phyloP scores from a whole-genome alignment of 164 flowering plant species.

The Macadamia integrifolia region DNA sequence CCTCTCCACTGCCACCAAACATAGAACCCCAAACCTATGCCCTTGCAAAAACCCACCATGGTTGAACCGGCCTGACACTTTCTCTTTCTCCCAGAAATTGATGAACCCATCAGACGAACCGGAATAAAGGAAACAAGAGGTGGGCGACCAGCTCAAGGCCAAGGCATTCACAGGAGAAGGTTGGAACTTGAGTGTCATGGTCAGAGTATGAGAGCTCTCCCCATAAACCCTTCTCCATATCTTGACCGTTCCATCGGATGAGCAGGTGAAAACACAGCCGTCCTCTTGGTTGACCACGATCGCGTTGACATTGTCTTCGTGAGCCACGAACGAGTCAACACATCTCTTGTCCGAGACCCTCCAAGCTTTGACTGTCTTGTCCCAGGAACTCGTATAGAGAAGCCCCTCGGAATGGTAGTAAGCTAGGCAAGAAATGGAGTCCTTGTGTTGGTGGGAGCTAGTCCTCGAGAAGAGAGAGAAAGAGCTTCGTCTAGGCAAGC shows the following conservation, averaged over 20 bases:
- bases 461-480: neutral
- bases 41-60: conserved; percentile 39
- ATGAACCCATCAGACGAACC: conserved; percentile 38
- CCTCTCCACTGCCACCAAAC: conserved; percentile 28
- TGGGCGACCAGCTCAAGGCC: conserved; percentile 16
- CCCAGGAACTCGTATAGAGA: conserved; percentile 35
- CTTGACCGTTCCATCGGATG: conserved; percentile 31
- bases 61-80: conserved; percentile 25
- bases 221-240: conserved; percentile 28
- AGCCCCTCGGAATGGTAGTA: conserved; percentile 31
- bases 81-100: conserved; percentile 39
- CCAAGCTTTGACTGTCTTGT: conserved; percentile 33
- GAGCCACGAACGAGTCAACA: conserved; percentile 34
- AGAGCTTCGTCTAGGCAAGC: conserved; percentile 13
- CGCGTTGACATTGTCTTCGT: conserved; percentile 28
- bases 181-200: conserved; percentile 21
- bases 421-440: conserved; percentile 27
- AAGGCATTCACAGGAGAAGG: conserved; percentile 30
- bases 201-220: conserved; percentile 22
- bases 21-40: conserved; percentile 35
- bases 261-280: conserved; percentile 32
- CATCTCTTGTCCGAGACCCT: conserved; percentile 21
- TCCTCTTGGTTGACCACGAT: conserved; percentile 26
- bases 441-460: conserved; percentile 2
- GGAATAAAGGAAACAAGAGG: conserved; percentile 30